phyloP scores from a whole-genome alignment of 176 grass and related monocot species.

The Musa acuminata region DNA sequence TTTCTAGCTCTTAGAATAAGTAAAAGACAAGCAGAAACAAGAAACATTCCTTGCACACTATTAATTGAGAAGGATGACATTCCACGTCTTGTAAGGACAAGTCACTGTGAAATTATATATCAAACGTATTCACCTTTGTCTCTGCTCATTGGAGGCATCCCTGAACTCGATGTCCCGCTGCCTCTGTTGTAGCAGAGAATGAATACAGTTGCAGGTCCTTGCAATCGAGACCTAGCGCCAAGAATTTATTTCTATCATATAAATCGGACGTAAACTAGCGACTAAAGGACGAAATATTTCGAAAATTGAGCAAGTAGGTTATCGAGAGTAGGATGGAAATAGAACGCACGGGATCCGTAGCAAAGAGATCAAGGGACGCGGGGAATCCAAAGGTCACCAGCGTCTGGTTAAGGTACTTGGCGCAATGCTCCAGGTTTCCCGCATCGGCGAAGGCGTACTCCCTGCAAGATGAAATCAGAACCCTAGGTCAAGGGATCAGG shows the following conservation, averaged over 20 bases:
- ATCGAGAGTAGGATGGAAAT: not conserved
- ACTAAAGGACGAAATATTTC: not conserved
- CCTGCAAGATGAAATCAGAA: conserved; percentile 33
- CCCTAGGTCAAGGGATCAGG: conserved; percentile 11
- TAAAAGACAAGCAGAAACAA: too few species aligned
- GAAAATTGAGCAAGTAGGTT: not conserved
- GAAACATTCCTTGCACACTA: not conserved
- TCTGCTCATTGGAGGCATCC: conserved; percentile 70
- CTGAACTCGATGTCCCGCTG: conserved; percentile 89
- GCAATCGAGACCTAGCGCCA: conserved; percentile 57
- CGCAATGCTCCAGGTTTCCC: conserved; percentile 83
- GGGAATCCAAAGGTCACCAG: conserved; percentile 95
- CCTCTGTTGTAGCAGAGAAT: conserved; percentile 79
- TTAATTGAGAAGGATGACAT: not conserved
- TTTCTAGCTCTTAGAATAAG: too few species aligned
- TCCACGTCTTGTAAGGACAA: not conserved
- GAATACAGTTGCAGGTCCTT: conserved; percentile 85
- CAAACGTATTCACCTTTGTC: conserved; percentile 52
- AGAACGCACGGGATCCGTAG: conserved; percentile 63
- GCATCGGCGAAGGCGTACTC: conserved; percentile 62
- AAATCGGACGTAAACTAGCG: not conserved
- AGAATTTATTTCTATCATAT: not conserved
- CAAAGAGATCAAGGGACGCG: conserved; percentile 94
- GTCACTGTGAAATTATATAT: not conserved
- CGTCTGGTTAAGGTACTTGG: conserved; percentile 95